Percentiles rank a stretch among this genome's conserved stretches.
These are phyloP conservation scores for Salvia splendens DNA, from an alignment of 257 asterid species.

Conservation along the genomic window DNA sequence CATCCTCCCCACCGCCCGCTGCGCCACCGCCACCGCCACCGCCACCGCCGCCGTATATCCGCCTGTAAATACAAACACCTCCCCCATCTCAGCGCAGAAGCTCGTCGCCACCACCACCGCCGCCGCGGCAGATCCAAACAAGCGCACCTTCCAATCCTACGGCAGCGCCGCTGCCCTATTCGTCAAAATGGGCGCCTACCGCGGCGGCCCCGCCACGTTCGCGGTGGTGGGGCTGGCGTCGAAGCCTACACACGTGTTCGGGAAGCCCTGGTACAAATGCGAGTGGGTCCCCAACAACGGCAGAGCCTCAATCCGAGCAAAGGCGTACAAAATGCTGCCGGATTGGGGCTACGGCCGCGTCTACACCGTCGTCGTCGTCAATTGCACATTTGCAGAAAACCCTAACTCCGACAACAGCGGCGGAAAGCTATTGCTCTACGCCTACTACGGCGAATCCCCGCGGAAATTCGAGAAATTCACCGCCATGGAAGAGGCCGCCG, in stretches of 20 bases:
- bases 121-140: conserved; percentile 51
- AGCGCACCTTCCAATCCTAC: conserved; percentile 58
- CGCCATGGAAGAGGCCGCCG: conserved; percentile 52
- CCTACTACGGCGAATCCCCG: conserved; percentile 53
- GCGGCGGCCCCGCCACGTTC: conserved; percentile 76
- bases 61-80: neutral
- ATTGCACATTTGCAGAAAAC: conserved; percentile 51
- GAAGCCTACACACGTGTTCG: conserved; percentile 73
- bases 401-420: conserved; percentile 55
- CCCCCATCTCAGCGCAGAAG: conserved; percentile 32
- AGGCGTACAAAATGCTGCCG: conserved; percentile 59
- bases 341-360: conserved; percentile 91
- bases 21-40: conserved; percentile 40
- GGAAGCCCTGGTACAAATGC: conserved; percentile 73
- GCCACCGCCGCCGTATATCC: conserved; percentile 23
- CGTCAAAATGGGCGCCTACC: conserved; percentile 85
- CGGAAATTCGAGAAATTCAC: conserved; percentile 49
- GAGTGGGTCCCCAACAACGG: conserved; percentile 70
- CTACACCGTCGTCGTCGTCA: conserved; percentile 67
- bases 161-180: conserved; percentile 82
- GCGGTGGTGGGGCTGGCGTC: conserved; percentile 82
- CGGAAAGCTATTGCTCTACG: conserved; percentile 52
- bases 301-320: conserved; percentile 38
- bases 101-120: conserved; percentile 14
- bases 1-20: conserved; percentile 43